Evolutionary conservation across 148 eudicot genomes (phyloP), one percentile per base, ranked within the genome.

Genomic region (Cornus controversa): DNA sequence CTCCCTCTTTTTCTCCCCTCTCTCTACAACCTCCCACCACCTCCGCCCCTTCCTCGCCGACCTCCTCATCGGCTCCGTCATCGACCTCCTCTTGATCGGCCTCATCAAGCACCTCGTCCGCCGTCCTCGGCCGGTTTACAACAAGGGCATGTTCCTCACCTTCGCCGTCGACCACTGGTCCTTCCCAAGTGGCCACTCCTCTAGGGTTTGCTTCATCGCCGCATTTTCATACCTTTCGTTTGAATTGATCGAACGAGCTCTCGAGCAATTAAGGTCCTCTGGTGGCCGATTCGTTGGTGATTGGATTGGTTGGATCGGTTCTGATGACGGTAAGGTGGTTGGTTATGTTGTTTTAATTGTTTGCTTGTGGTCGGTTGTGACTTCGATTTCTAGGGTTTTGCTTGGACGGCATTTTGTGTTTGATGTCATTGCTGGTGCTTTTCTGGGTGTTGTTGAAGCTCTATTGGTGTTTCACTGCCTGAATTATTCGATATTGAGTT

Each of bases 91-190:
- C 80, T 13, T 86, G 9, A 77, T 89, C 65, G 96, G 93, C 23
- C 68, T 67, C 57, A 73, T 84, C 79, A 91, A 91, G 74, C 87
- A 84, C 85, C 84, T 86, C 69, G 79, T 90, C 42, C 82, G 83
- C 65, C 90, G 96, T 5, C 88, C 89, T 14, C 88, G 96, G 5
- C 93, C 93, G 0, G 75, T 79, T 3, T 90, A 91, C 78, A 91
- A 90, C 74, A 74, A 78, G 10, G 72, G 73, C 26, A 91, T 91
- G 93, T 83, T 80, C 45, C 40, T 84, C 4, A 80, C 90, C 0
- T 81, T 91, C 28, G 70, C 87, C 70, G 90, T 86, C 13, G 96
- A 91, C 69, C 89, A 86, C 70, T 91, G 89, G 89, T 91, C 96
- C 1, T 91, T 89, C 66, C 96, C 96, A 0, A 88, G 91, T 18